A percentile compares a stretch with the other conserved stretches of the same genome.
Evolutionary conservation across 208 protist species (phyloP).

Genomic region (Trypanosoma theileri): DNA sequence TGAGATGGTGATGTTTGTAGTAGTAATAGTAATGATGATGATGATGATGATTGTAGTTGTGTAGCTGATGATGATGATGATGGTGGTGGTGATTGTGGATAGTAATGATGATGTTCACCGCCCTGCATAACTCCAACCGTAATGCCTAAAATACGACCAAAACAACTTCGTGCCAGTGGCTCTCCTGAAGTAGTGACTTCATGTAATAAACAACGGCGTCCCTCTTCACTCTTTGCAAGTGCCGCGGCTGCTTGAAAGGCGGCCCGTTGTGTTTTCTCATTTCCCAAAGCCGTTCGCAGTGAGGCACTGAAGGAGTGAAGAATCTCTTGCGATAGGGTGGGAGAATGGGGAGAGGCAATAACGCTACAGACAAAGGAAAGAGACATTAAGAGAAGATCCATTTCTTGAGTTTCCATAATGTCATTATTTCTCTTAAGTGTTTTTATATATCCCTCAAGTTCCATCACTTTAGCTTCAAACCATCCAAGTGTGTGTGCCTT

Average conservation of each 20-base stretch:
- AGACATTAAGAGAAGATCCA: slow-evolving; percentile 35
- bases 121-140: slow-evolving; percentile 41
- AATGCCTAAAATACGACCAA: slow-evolving; percentile 61
- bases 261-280: slow-evolving; percentile 31
- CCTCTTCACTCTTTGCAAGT: slow-evolving; percentile 43
- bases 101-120: slow-evolving; percentile 2
- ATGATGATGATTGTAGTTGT: no score
- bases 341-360: slow-evolving; percentile 27
- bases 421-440: slow-evolving; percentile 20
- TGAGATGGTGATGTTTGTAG: background rate
- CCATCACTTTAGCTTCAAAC: slow-evolving; percentile 20
- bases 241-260: slow-evolving; percentile 35
- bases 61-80: no score
- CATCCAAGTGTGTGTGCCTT: slow-evolving; percentile 22
- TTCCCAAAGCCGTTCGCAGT: slow-evolving; percentile 41
- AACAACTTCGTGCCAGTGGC: slow-evolving; percentile 55
- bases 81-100: no score
- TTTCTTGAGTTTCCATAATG: slow-evolving; percentile 19
- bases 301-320: slow-evolving; percentile 33
- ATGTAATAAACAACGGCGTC: slow-evolving; percentile 51
- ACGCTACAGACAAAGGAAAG: slow-evolving; percentile 54
- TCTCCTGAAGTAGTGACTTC: slow-evolving; percentile 56
- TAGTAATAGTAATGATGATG: background rate
- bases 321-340: slow-evolving; percentile 15
- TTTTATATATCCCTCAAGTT: slow-evolving; percentile 20